A percentile compares a stretch with the other conserved stretches of the same genome.
phyloP scores from a whole-genome alignment of 129 eudicot species.

The Sambucus nigra region DNA sequence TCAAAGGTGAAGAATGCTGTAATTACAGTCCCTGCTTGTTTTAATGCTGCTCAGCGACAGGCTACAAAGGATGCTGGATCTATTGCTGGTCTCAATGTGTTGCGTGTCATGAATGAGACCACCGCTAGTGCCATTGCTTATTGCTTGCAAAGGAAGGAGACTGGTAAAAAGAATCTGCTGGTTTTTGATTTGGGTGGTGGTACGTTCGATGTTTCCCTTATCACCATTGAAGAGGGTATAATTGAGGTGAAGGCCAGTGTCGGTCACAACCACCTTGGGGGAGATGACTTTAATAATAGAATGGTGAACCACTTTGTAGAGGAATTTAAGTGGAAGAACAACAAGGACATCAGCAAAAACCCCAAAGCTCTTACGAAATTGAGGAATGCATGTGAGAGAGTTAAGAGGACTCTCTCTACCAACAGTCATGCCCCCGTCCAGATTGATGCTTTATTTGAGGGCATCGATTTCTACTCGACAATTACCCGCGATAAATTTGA shows the following conservation, averaged over 20 bases:
- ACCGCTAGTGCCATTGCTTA: not conserved
- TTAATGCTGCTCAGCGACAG: not conserved
- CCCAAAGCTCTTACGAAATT: not conserved
- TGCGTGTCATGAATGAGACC: not conserved
- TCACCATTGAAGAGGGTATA: not conserved
- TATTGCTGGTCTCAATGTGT: not conserved
- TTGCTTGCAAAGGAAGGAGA: not conserved
- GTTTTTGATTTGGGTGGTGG: not conserved
- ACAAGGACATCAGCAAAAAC: not conserved
- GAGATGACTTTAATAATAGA: not conserved
- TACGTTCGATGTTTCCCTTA: not conserved
- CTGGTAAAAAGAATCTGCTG: not conserved
- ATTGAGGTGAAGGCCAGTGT: not conserved
- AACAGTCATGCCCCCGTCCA: not conserved
- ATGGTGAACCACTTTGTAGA: not conserved
- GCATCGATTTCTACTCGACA: not conserved
- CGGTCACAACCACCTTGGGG: not conserved
- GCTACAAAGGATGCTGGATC: not conserved
- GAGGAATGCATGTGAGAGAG: not conserved
- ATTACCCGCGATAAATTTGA: not conserved
- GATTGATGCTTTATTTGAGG: not conserved
- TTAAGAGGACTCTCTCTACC: not conserved
- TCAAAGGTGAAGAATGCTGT: not conserved
- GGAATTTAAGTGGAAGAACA: not conserved
- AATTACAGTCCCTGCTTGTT: not conserved